phyloP scores from a whole-genome alignment of 2,329 filamentous ascomycete genomes.

The Microcyclospora tardicrescens region DNA sequence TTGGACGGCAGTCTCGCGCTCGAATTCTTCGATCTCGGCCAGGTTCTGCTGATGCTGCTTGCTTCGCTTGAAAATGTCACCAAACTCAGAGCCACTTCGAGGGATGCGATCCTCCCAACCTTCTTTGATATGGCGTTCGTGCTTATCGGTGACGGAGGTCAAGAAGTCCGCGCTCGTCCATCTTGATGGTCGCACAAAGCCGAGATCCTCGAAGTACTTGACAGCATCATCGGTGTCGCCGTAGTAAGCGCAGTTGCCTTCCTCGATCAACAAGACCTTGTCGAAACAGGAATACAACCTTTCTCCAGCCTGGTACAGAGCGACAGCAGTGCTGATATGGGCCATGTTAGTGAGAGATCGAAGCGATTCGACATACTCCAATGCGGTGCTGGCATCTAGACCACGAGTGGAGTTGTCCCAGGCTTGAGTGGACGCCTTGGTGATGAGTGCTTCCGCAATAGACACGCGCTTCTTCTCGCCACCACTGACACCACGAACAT shows the following conservation, averaged over 20 bases:
- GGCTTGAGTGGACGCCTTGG: slow-evolving; percentile 24
- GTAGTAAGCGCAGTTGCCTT: slow-evolving; percentile 42
- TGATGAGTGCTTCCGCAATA: slow-evolving; percentile 38
- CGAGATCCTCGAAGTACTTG: slow-evolving; percentile 53
- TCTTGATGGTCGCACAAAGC: slow-evolving; percentile 41
- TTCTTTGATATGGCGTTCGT: slow-evolving; percentile 43
- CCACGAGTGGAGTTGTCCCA: slow-evolving; percentile 38
- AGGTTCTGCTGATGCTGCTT: slow-evolving; percentile 26
- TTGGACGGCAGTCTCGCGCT: slow-evolving; percentile 39
- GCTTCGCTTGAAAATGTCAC: slow-evolving; percentile 27
- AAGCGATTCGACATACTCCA: slow-evolving; percentile 36
- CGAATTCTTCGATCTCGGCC: slow-evolving; percentile 27
- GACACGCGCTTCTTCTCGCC: slow-evolving; percentile 38
- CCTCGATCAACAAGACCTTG: slow-evolving; percentile 28
- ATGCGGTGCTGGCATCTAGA: slow-evolving; percentile 35
- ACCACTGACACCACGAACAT: slow-evolving; percentile 57
- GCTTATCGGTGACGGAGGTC: slow-evolving; percentile 53
- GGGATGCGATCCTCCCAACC: slow-evolving; percentile 47
- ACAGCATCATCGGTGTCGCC: slow-evolving; percentile 48
- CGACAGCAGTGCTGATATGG: slow-evolving; percentile 72
- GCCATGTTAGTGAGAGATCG: slow-evolving; percentile 65
- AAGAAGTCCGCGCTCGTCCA: slow-evolving; percentile 61
- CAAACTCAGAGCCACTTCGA: slow-evolving; percentile 43
- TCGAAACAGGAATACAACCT: slow-evolving; percentile 29
- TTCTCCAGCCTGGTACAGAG: slow-evolving; percentile 74